These are phyloP conservation scores for Mycosphaerella sp. DNA, from an alignment of 2,329 filamentous ascomycete genomes.

Conservation along the genomic window DNA sequence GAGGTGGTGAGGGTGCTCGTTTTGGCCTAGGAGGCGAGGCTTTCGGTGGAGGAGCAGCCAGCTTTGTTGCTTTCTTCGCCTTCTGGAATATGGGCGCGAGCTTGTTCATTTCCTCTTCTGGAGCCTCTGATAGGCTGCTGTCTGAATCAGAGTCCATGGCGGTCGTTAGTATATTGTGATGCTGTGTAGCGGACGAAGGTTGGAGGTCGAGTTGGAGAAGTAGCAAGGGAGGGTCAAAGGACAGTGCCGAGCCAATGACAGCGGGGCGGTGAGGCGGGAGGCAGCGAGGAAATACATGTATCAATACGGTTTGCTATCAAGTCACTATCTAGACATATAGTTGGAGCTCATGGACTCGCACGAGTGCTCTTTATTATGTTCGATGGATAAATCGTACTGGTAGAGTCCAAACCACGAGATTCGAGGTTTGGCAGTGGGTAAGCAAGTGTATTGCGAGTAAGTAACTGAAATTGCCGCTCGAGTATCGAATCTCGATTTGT, in stretches of 20 bases:
- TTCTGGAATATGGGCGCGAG: slow-evolving; percentile 35
- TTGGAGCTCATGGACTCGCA: not conserved
- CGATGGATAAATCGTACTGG: not conserved
- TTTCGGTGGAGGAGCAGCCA: slow-evolving; percentile 42
- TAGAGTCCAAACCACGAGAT: not conserved
- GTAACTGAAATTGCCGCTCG: not conserved
- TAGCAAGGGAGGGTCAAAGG: slow-evolving; percentile 16
- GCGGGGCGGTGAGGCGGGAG: slow-evolving; percentile 13
- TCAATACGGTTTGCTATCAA: slow-evolving; percentile 15
- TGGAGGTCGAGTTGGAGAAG: slow-evolving; percentile 11
- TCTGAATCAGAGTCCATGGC: slow-evolving; percentile 50
- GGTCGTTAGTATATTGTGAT: slow-evolving; percentile 30
- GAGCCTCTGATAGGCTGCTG: slow-evolving; percentile 53
- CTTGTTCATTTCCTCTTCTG: slow-evolving; percentile 50
- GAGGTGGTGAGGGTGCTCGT: slow-evolving; percentile 78
- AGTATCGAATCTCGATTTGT: not conserved
- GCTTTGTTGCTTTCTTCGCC: slow-evolving; percentile 38
- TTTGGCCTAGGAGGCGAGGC: slow-evolving; percentile 47
- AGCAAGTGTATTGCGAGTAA: not conserved
- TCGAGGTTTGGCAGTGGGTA: not conserved
- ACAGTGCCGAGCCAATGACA: slow-evolving; percentile 15
- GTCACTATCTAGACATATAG: slow-evolving; percentile 14
- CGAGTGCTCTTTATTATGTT: not conserved
- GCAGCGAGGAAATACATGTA: slow-evolving; percentile 12
- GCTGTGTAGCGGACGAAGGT: slow-evolving; percentile 22